Conservation (phyloP, 805 yeast genomes). For the Ogataea parapolymorpha region DNA sequence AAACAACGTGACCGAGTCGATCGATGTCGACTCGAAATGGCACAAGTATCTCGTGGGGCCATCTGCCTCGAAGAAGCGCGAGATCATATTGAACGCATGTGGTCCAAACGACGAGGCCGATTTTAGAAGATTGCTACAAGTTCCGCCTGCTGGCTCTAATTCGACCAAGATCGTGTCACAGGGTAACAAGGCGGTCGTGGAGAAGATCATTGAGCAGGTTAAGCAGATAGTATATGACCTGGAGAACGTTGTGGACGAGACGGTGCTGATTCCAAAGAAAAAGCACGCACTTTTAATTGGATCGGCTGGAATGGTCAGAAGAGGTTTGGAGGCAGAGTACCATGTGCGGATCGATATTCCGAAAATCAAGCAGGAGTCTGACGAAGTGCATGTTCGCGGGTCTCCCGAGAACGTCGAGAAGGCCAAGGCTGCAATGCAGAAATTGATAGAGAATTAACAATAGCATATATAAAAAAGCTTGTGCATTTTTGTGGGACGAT, state of each 20-base stretch:
- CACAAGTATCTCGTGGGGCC: constrained; percentile 77
- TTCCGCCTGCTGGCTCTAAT: constrained; percentile 67
- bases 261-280: constrained; percentile 59
- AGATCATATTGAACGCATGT: constrained; percentile 76
- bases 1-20: constrained; percentile 52
- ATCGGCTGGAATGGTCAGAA: constrained; percentile 72
- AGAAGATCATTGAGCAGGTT: constrained; percentile 60
- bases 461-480: constrained; percentile 22
- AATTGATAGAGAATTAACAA: constrained; percentile 50
- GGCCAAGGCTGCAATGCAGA: constrained; percentile 59
- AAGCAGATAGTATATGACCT: constrained; percentile 58
- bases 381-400: constrained; percentile 57
- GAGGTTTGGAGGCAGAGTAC: constrained; percentile 66
- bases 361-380: constrained; percentile 47
- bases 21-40: constrained; percentile 70
- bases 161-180: constrained; percentile 56
- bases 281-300: constrained; percentile 80
- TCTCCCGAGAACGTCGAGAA: constrained; percentile 60
- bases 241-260: constrained; percentile 55
- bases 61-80: constrained; percentile 69
- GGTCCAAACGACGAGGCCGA: constrained; percentile 51
- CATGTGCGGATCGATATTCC: constrained; percentile 68
- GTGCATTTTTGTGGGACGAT: constrained; percentile 4
- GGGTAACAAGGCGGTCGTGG: constrained; percentile 77
- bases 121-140: constrained; percentile 54